Conservation (phyloP, 2,329 filamentous ascomycete species). For the Dendrostoma leiphaemia region DNA sequence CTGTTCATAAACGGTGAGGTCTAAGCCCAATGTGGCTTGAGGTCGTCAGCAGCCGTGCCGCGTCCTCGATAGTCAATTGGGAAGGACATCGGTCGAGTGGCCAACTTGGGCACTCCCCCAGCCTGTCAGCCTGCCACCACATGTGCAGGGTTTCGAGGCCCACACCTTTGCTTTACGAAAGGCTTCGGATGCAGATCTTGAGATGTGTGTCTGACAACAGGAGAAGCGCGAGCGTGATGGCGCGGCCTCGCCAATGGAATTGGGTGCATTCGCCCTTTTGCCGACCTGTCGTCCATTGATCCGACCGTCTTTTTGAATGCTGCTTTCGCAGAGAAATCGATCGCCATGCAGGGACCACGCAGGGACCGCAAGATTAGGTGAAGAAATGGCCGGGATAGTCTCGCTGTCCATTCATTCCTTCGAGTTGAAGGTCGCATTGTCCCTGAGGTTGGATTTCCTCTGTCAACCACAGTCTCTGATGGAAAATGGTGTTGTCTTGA, state of each 20-base stretch:
- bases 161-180: neutral
- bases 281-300: too few relatives aligned
- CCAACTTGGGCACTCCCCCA: neutral
- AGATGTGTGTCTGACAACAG: neutral
- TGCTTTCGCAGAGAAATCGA: too few relatives aligned
- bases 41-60: neutral
- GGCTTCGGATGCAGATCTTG: neutral
- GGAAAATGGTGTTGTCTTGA: too few relatives aligned
- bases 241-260: neutral
- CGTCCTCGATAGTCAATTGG: neutral
- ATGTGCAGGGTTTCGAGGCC: neutral
- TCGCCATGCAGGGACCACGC: too few relatives aligned
- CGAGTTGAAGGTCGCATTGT: too few relatives aligned
- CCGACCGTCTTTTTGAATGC: neutral
- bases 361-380: too few relatives aligned
- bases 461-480: too few relatives aligned
- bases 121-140: neutral
- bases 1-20: neutral
- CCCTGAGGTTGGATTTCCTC: too few relatives aligned
- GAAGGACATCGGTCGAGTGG: neutral
- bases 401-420: too few relatives aligned
- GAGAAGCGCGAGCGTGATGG: neutral
- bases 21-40: neutral
- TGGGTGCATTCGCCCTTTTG: too few relatives aligned
- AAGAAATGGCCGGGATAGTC: too few relatives aligned